Base-by-base conservation (phyloP, 1,139 yeast genomes). In the Scheffersomyces lignicola region DNA sequence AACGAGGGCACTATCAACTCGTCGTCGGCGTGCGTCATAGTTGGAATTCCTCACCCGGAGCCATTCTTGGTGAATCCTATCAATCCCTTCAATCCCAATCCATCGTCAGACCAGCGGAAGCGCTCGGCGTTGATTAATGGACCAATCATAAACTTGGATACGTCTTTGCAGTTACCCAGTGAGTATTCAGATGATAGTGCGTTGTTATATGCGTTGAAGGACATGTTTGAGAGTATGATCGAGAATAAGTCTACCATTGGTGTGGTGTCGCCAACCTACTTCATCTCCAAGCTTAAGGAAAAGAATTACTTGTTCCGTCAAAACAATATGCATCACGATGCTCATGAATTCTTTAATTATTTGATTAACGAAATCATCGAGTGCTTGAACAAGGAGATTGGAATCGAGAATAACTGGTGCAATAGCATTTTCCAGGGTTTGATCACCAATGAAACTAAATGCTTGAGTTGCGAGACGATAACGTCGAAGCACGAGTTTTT, bases 261-360 rank as follows among this genome's bases (percentile, higher is more conserved):
- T 3, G 88, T 92, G 7, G 90, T 88, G 1, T 85, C 96, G 1
- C 97, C 97, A 0, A 65, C 69, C 21, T 74, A 77, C 49, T 76
- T 92, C 34, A 78, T 92, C 33, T 82, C 80, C 32, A 81, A 83
- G 35, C 67, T 90, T 36, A 89, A 89, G 56, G 78, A 77, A 38
- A 89, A 87, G 49, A 92, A 92, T 56, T 85, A 80, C 48, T 65
- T 92, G 47, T 92, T 92, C 56, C 71, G 96, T 43, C 85, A 89
- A 41, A 81, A 85, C 35, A 70, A 70, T 42, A 89, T 90, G 96
- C 98, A 92, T 58, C 98, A 92, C 55, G 98, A 92, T 66, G 97
- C 98, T 3, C 98, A 92, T 60, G 98, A 92, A 58, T 92, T 92
- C 58, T 74, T 89, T 54, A 90, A 90, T 57, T 90, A 87, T 52